A percentile compares a stretch with the other conserved stretches of the same genome.
These are phyloP conservation scores for Cystobasidiaceae sp. DNA, from an alignment of 1,284 basidiomycete genomes.

Conservation along the genomic window DNA sequence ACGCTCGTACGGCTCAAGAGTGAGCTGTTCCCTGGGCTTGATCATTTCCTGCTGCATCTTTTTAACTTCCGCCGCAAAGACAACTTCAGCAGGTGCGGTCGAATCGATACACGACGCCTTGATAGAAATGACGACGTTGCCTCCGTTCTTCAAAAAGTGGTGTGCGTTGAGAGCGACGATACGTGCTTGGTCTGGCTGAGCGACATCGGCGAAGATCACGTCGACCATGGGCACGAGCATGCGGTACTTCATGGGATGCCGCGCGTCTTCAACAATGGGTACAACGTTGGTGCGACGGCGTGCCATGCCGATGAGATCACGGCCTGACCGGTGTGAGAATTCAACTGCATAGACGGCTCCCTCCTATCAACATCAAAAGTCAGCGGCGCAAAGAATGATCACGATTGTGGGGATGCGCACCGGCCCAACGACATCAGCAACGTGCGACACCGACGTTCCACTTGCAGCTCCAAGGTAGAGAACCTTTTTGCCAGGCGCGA, in stretches of 20 bases:
- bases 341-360: slow-evolving; percentile 98
- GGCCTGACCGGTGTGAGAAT: slow-evolving; percentile 92
- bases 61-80: slow-evolving; percentile 86
- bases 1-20: slow-evolving; percentile 57
- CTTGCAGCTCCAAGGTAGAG: slow-evolving; percentile 92
- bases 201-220: slow-evolving; percentile 96
- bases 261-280: slow-evolving; percentile 96
- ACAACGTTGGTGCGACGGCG: slow-evolving; percentile 99
- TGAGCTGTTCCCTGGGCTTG: slow-evolving; percentile 91
- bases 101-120: slow-evolving; percentile 99
- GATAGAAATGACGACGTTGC: slow-evolving; percentile 93
- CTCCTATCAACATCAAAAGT: slow-evolving; percentile 57
- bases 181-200: slow-evolving; percentile 91
- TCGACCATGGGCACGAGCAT: slow-evolving; percentile 91
- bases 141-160: slow-evolving; percentile 91
- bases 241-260: slow-evolving; percentile 88
- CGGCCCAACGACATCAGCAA: slow-evolving; percentile 95
- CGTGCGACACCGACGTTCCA: slow-evolving; percentile 97
- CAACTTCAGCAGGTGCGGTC: slow-evolving; percentile 78
- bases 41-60: slow-evolving; percentile 72
- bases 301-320: slow-evolving; percentile 98
- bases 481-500: slow-evolving; percentile 91
- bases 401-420: too few species aligned
- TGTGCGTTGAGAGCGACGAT: slow-evolving; percentile 50
- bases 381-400: too few species aligned